Percentiles rank a stretch among this genome's conserved stretches.
phyloP scores from a whole-genome alignment of 305 asterid genomes.

The Plantago coronopus region DNA sequence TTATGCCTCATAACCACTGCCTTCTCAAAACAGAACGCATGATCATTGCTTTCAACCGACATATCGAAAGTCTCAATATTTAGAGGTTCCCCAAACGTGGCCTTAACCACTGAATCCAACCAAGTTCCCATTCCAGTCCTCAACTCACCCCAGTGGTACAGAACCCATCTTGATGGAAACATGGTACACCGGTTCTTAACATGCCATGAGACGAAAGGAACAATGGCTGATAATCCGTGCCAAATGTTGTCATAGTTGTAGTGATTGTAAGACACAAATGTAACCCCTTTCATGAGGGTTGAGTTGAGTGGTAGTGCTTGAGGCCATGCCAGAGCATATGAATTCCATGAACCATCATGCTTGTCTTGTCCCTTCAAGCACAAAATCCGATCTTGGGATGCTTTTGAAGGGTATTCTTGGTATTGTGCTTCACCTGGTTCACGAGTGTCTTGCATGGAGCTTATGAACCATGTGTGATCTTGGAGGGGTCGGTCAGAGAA shows the following conservation, averaged over 20 bases:
- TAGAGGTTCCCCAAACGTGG: slow-evolving; percentile 37
- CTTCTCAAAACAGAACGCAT: slow-evolving; percentile 45
- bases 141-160: slow-evolving; percentile 70
- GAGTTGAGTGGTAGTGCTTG: slow-evolving; percentile 44
- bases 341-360: slow-evolving; percentile 68
- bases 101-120: slow-evolving; percentile 41
- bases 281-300: slow-evolving; percentile 43
- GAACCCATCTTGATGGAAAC: slow-evolving; percentile 42
- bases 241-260: slow-evolving; percentile 66
- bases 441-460: slow-evolving; percentile 50
- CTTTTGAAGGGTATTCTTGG: slow-evolving; percentile 49
- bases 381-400: slow-evolving; percentile 46
- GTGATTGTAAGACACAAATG: slow-evolving; percentile 58
- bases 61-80: slow-evolving; percentile 32
- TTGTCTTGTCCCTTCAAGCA: slow-evolving; percentile 54
- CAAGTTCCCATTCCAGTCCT: slow-evolving; percentile 52
- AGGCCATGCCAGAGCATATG: slow-evolving; percentile 65
- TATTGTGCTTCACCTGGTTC: slow-evolving; percentile 56
- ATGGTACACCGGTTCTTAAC: slow-evolving; percentile 24
- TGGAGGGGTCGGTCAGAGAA: slow-evolving; percentile 41
- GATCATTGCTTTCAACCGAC: background rate
- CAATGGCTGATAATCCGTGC: slow-evolving; percentile 59
- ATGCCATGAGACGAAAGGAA: slow-evolving; percentile 63
- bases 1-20: slow-evolving; percentile 73
- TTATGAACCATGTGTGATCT: slow-evolving; percentile 97